Evolutionary conservation across 2,329 filamentous ascomycete genomes (phyloP), one percentile per base, ranked within the genome.

Genomic region (Pseudogymnoascus sp.): DNA sequence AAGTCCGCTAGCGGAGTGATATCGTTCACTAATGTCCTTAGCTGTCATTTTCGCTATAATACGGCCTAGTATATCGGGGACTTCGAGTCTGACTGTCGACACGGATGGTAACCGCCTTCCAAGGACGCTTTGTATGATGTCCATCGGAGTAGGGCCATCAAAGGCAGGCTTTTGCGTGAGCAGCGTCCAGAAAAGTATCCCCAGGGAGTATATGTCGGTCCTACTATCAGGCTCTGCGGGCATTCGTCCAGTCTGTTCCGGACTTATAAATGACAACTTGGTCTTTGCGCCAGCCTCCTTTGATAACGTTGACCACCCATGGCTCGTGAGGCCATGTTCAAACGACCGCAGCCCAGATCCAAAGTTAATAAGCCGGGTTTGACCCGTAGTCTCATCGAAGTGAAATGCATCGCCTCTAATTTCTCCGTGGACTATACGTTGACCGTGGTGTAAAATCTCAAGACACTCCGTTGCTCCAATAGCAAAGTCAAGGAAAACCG

Each of bases 11-110:
- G 90, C 89, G 5, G 92, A 96, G 71, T 96, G 89, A 73, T 97
- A 98, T 13, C 93, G 86, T 65, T 97, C 93, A 64, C 86, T 84
- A 60, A 96, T 90, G 65, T 88, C 90, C 75, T 96, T 96, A 66
- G 92, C 87, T 0, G 92, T 96, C 83, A 96, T 96, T 74, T 92
- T 96, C 73, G 93, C 89, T 43, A 98, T 91, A 48, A 97, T 89
- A 34, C 85, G 83, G 1, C 90, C 90, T 45, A 97, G 80, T 6
- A 89, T 88, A 65, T 96, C 90, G 0, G 93, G 93, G 5, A 96
- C 81, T 72, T 97, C 93, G 66, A 92, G 83, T 61, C 93, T 85
- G 51, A 92, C 85, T 3, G 85, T 85, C 3, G 91, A 90, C 7
- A 95, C 87, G 39, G 86, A 86, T 4, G 90, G 87, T 68, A 97